These are phyloP conservation scores for Globisporangium echinulatum DNA, from an alignment of 352 stramenopile genomes.

Conservation along the genomic window DNA sequence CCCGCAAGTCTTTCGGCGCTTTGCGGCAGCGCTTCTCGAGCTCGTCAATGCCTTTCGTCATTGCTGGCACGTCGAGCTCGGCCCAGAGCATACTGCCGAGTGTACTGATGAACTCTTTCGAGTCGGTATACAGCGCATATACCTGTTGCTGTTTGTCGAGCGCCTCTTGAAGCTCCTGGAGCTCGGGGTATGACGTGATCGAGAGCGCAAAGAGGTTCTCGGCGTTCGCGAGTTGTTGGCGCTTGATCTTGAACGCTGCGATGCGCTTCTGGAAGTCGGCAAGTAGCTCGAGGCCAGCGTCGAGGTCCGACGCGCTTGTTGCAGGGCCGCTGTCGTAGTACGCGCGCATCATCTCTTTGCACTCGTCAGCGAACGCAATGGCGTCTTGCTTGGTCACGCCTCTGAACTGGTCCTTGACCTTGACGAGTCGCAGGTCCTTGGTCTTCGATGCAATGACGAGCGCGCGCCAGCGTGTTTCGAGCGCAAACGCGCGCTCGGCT, in stretches of 20 bases:
- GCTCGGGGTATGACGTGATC: conserved; percentile 88
- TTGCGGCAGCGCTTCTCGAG: conserved; percentile 91
- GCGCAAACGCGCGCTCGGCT: conserved; percentile 55
- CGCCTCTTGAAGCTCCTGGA: conserved; percentile 81
- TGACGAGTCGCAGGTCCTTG: conserved; percentile 89
- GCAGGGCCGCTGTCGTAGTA: conserved; percentile 86
- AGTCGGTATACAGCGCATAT: conserved; percentile 89
- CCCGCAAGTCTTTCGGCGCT: conserved; percentile 87
- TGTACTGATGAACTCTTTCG: conserved; percentile 91
- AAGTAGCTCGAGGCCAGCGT: conserved; percentile 87
- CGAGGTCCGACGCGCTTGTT: conserved; percentile 77
- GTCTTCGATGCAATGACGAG: conserved; percentile 86
- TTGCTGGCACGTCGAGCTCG: conserved; percentile 88
- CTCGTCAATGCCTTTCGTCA: conserved; percentile 91
- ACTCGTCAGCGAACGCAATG: conserved; percentile 83
- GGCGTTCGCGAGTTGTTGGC: conserved; percentile 90
- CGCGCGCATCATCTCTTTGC: conserved; percentile 77
- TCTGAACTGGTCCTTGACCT: conserved; percentile 94
- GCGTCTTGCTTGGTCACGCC: conserved; percentile 91
- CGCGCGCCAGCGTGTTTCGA: conserved; percentile 81
- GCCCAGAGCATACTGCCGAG: conserved; percentile 90
- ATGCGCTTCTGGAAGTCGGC: conserved; percentile 82
- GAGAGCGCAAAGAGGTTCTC: conserved; percentile 92
- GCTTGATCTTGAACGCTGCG: conserved; percentile 58
- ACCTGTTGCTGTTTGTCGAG: conserved; percentile 88